phyloP scores from a whole-genome alignment of 495 filamentous ascomycete species.

The Melanomma pulvis-pyrius region DNA sequence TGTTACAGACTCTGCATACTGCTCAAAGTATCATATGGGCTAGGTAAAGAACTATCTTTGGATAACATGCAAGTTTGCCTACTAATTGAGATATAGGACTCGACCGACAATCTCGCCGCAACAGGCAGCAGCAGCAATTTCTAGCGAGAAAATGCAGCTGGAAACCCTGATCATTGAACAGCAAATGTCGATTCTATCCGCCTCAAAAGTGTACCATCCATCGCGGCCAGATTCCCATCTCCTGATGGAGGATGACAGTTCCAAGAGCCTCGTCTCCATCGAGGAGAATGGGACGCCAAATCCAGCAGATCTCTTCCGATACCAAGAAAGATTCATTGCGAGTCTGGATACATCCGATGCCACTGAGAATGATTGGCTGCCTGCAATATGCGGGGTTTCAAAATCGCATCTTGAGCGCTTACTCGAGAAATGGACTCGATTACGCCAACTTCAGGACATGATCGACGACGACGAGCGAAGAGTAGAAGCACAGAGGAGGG shows the following conservation, averaged over 20 bases:
- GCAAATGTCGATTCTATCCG: constrained; percentile 25
- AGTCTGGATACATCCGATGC: constrained; percentile 8
- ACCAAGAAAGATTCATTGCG: constrained; percentile 21
- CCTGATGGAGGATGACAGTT: constrained; percentile 16
- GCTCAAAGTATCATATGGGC: constrained; percentile 32
- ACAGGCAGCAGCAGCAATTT: constrained; percentile 11
- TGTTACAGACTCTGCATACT: constrained; percentile 32
- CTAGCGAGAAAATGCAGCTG: constrained; percentile 32
- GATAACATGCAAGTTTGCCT: neutral
- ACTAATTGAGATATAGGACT: constrained; percentile 15
- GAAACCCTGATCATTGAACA: constrained; percentile 37
- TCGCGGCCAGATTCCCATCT: constrained; percentile 5
- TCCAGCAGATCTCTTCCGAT: constrained; percentile 17
- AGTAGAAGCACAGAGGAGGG: constrained; percentile 13
- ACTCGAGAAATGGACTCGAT: constrained; percentile 27
- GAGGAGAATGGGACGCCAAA: neutral
- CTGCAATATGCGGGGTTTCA: constrained; percentile 14
- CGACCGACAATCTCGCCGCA: constrained; percentile 28
- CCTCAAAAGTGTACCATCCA: constrained; percentile 13
- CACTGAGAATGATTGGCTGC: constrained; percentile 16
- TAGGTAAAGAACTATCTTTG: constrained; percentile 7
- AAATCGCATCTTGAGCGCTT: constrained; percentile 24
- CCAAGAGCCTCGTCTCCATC: constrained; percentile 13
- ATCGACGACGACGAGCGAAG: constrained; percentile 13
- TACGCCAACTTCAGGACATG: constrained; percentile 21